Evolutionary conservation across 2,329 filamentous ascomycete species (phyloP), one percentile per base, ranked within the genome.

Genomic region (Hymenotorrendiella dingleyae): DNA sequence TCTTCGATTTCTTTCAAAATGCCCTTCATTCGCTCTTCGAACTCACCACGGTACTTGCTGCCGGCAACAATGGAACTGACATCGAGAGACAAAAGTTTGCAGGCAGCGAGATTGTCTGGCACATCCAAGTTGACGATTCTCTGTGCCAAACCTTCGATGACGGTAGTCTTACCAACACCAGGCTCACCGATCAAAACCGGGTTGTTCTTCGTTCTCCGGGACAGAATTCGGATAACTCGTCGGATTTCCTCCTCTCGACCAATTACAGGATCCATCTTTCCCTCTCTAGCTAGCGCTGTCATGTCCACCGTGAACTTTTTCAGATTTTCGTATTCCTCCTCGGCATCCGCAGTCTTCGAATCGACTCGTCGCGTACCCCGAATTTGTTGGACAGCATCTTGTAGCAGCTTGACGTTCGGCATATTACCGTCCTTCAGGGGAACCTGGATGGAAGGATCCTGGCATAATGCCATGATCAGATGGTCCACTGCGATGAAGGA

Each of bases 291-390:
- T 82, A 96, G 83, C 37, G 86, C 76, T 9, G 93, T 98, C 89
- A 98, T 94, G 67, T 98, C 93, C 59, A 97, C 93, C 43, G 93
- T 97, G 67, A 96, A 98, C 61, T 97, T 98, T 70, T 90, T 87
- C 47, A 98, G 72, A 62, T 95, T 96, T 67, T 98, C 93, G 58
- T 90, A 86, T 59, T 96, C 91, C 59, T 85, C 75, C 66, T 97
- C 93, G 0, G 84, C 82, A 66, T 98, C 93, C 42, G 93, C 93
- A 4, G 87, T 95, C 71, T 94, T 95, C 47, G 88, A 94, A 67
- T 98, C 93, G 30, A 98, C 90, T 50, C 91, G 78, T 69, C 82
- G 88, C 30, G 89, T 97, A 48, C 93, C 93, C 51, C 93, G 84
- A 56, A 98, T 95, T 46, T 88, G 81, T 59, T 88, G 79, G 29